These are phyloP conservation scores for Casaregolazyma lundiana DNA, from an alignment of 1,139 yeast genomes.

Conservation along the genomic window DNA sequence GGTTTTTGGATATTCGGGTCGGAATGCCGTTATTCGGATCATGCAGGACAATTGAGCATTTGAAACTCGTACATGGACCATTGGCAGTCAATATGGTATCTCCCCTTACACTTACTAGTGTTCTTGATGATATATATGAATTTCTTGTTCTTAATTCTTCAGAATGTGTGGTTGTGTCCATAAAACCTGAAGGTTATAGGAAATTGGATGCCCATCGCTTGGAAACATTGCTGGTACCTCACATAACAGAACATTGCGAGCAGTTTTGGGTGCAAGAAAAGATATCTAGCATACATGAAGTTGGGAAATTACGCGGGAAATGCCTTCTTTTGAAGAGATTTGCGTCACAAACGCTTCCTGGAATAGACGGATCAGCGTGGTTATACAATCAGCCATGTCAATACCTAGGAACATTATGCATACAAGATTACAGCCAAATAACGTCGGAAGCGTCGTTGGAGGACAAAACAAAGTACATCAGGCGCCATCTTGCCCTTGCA, in stretches of 20 bases:
- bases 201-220: slow-evolving; percentile 68
- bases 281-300: too few species aligned
- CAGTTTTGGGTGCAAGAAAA: slow-evolving; percentile 65
- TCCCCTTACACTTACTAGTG: slow-evolving; percentile 47
- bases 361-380: slow-evolving; percentile 70
- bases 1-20: slow-evolving; percentile 66
- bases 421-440: slow-evolving; percentile 75
- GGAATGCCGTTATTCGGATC: slow-evolving; percentile 52
- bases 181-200: slow-evolving; percentile 71
- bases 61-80: slow-evolving; percentile 70
- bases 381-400: slow-evolving; percentile 60
- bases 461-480: slow-evolving; percentile 56
- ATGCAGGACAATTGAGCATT: slow-evolving; percentile 38
- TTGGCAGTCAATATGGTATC: slow-evolving; percentile 66
- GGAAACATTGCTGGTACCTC: slow-evolving; percentile 60
- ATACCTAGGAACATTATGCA: slow-evolving; percentile 57
- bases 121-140: slow-evolving; percentile 53
- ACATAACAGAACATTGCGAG: slow-evolving; percentile 46
- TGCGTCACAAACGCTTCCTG: slow-evolving; percentile 45
- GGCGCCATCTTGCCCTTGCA: slow-evolving; percentile 54
- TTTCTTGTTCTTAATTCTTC: slow-evolving; percentile 50
- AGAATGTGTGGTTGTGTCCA: slow-evolving; percentile 62
- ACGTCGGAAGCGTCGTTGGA: slow-evolving; percentile 48
- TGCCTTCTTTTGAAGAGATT: slow-evolving; percentile 73
- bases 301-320: slow-evolving; percentile 23